Percentiles rank a stretch among this genome's conserved stretches.
phyloP scores from a whole-genome alignment of 495 filamentous ascomycete species.

The Neurospora terricola region DNA sequence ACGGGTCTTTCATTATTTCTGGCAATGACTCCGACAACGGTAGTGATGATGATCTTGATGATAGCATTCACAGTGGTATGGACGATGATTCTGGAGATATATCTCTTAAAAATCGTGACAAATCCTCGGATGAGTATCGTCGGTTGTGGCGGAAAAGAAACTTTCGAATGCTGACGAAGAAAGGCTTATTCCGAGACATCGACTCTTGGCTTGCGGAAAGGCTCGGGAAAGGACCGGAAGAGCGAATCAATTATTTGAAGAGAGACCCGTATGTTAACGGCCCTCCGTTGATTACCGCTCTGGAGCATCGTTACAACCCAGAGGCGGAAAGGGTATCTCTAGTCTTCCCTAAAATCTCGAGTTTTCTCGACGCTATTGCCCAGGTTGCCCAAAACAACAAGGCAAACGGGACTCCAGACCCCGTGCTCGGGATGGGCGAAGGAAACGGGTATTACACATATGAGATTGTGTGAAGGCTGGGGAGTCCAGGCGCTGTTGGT shows the following conservation, averaged over 20 bases:
- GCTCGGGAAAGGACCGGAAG: neutral
- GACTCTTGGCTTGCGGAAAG: neutral
- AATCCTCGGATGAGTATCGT: no score
- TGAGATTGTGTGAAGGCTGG: neutral
- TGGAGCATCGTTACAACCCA: neutral
- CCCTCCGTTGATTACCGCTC: neutral
- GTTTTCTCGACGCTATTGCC: neutral
- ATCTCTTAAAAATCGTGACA: no score
- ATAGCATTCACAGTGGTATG: no score
- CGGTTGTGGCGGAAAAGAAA: no score
- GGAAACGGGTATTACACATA: neutral
- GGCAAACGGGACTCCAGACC: neutral
- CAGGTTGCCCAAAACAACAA: neutral
- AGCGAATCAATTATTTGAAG: neutral
- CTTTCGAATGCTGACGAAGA: no score
- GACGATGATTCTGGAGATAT: no score
- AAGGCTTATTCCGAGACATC: neutral
- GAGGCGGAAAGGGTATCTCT: neutral
- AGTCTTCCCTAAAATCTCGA: neutral
- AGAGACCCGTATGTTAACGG: neutral
- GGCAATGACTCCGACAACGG: neutral
- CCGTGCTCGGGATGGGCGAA: neutral
- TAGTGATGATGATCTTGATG: no score
- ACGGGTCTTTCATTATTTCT: no score
- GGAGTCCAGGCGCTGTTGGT: no score